Evolutionary conservation across 192 early-diverging fungal genomes (phyloP), one percentile per base, ranked within the genome.

Genomic region (Coemansia sp.): DNA sequence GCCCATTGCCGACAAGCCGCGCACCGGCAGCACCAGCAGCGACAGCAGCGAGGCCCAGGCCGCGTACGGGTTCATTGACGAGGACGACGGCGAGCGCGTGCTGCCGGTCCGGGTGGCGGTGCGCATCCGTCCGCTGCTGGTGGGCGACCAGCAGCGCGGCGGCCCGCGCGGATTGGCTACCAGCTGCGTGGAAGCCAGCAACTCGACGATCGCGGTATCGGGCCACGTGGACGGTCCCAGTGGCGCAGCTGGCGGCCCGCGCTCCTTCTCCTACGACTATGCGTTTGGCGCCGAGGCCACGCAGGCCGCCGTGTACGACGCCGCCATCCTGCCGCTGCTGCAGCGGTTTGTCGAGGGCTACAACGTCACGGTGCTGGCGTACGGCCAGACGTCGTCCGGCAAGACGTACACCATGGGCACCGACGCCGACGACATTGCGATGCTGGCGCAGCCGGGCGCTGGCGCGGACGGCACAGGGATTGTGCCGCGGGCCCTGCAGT

Each of bases 391-490:
- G 9, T 94, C 91, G 10, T 87, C 86, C 4, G 95, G 95, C 45
- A 98, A 98, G 71, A 96, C 95, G 10, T 89, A 86, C 62, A 98
- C 92, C 7, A 98, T 98, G 94, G 92, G 93, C 32, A 93, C 93
- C 10, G 83, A 79, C 14, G 43, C 64, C 31, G 65, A 50, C 43
- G 53, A 51, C 39, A 52, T 32, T 17, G 39, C 68, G 14, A 44
- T 29, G 42, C 53, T 49, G 20, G 51, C 30, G 27, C 55, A 59
- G 30, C 39, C 11, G 22, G 51, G 41, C 11, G 29, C 31, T 4
- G 54, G 30, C 17, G 30, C 56, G 10, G 25, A 26, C 3, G 20
- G 31, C n/a, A 39, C 31, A 31, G 89, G 89, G 31, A 85, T 91
- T 39, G 84, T 91, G 48, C 89, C 89, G 28, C 67, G 87, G n/a